Evolutionary conservation across 345 rosid genomes (phyloP), one percentile per base, ranked within the genome.

Genomic region (Lenwebbia sp.): DNA sequence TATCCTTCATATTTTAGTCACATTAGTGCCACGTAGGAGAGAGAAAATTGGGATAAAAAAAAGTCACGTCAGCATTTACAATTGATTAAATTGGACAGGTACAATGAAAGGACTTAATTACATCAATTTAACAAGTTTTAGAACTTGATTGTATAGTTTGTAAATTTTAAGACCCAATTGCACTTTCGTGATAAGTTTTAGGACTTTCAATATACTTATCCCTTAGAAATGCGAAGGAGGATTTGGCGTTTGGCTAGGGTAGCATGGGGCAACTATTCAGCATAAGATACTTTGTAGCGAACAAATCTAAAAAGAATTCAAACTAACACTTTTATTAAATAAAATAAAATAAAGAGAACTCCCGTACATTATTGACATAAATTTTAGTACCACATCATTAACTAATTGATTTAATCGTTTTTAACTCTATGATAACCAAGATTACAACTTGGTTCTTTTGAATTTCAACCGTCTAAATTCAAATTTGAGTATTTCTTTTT

Each of bases 181-280:
- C 14, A 11, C 4, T 0, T 50, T 50, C 4, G 0, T 50, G 4
- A 11, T 11, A 50, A 50, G 1, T 50, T 47, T 50, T 10, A 50
- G 4, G 4, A 50, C 52, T 50, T 50, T 49, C 13, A 50, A 50
- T 50, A 50, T 1, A 3, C 14, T 50, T 49, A 10, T 49, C 1
- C 52, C 14, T 50, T 50, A 15, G 11, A 30, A 33, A 15, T 62
- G 6, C 3, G 11, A 62, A 62, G 17, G 40, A 62, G 15, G 22
- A 6, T 62, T 28, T n/a, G 30, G 14, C 2, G 0, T 60, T 60
- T 28, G 33, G 21, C 0, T n/a, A 0, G 9, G 21, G 37, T 0
- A 0, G 10, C 22, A 14, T 14, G 10, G 40, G 40, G 5, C 22
- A 28, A 30, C 75, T 62, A 62, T 62, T 62, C 41, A 15, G 1